Evolutionary conservation across 139 green algal species (phyloP).

Genomic region (Coccomyxa sp.): DNA sequence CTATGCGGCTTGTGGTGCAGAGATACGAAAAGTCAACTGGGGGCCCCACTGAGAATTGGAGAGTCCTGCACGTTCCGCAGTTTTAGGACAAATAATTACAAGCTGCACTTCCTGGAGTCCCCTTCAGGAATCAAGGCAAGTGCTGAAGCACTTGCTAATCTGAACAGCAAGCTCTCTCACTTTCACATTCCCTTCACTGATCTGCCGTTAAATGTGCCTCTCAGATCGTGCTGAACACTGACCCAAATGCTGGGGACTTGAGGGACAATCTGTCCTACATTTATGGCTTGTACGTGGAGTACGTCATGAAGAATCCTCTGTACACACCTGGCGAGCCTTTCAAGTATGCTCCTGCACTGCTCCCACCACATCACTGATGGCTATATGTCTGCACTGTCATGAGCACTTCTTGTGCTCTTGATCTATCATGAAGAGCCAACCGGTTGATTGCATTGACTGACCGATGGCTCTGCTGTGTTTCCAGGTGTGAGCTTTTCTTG

Average conservation of each 20-base stretch:
- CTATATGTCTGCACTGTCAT: too few species aligned
- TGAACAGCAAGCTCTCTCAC: not conserved
- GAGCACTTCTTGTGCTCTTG: too few species aligned
- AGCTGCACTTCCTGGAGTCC: conserved; percentile 89
- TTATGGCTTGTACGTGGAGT: conserved; percentile 75
- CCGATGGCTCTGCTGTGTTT: too few species aligned
- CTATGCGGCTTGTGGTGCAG: not conserved
- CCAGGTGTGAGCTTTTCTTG: too few species aligned
- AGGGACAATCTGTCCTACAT: conserved; percentile 66
- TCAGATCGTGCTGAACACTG: conserved; percentile 82
- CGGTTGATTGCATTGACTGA: too few species aligned
- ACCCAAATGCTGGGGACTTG: conserved; percentile 60
- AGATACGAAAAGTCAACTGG: conserved; percentile 61
- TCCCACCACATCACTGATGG: too few species aligned
- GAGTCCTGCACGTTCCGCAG: conserved; percentile 70
- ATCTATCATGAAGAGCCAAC: too few species aligned
- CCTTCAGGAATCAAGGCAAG: conserved; percentile 83
- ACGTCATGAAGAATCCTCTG: conserved; percentile 80
- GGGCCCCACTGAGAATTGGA: conserved; percentile 63
- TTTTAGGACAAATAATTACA: conserved; percentile 87
- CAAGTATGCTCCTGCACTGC: conserved; percentile 24
- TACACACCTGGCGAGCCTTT: conserved; percentile 71
- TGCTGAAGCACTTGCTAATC: not conserved
- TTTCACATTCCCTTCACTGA: not conserved
- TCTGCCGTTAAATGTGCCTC: not conserved